Evolutionary conservation across 176 grass and related monocot genomes (phyloP).

Genomic region (Alopecurus myosuroides): DNA sequence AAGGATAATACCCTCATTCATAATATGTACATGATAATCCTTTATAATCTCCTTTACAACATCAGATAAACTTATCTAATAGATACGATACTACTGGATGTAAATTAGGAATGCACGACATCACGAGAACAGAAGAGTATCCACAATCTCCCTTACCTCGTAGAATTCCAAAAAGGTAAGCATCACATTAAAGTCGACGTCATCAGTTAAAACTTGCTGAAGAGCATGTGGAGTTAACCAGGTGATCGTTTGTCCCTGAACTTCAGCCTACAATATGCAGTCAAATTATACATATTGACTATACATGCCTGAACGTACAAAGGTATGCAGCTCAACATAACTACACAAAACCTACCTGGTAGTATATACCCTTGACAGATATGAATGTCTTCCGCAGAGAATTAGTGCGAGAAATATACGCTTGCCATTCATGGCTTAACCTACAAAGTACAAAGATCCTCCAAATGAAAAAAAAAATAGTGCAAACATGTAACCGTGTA

Average conservation of each 20-base stretch:
- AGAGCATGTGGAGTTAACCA: slow-evolving; percentile 97
- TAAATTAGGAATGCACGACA: slow-evolving; percentile 19
- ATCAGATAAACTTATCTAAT: not conserved
- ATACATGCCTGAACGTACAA: not conserved
- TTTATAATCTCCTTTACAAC: no score
- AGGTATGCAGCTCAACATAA: not conserved
- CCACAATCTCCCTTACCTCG: slow-evolving; percentile 42
- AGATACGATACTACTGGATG: not conserved
- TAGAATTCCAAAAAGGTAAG: slow-evolving; percentile 96
- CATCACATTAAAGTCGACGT: slow-evolving; percentile 99
- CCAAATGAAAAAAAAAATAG: not conserved
- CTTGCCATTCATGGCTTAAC: slow-evolving; percentile 99
- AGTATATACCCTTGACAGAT: slow-evolving; percentile 97
- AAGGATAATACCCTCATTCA: no score
- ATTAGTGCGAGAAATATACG: slow-evolving; percentile 81
- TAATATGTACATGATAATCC: no score
- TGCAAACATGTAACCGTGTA: not conserved
- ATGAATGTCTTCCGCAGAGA: slow-evolving; percentile 81
- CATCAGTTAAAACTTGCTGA: slow-evolving; percentile 87
- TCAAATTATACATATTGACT: slow-evolving; percentile 5
- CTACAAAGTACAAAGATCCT: slow-evolving; percentile 46
- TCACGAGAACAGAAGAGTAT: slow-evolving; percentile 23
- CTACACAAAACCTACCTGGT: slow-evolving; percentile 45
- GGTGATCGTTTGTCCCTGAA: slow-evolving; percentile 95
- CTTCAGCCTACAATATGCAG: slow-evolving; percentile 68